A percentile compares a stretch with the other conserved stretches of the same genome.
These are phyloP conservation scores for Anthracocystis setariae DNA, from an alignment of 1,284 basidiomycete species.

Conservation along the genomic window DNA sequence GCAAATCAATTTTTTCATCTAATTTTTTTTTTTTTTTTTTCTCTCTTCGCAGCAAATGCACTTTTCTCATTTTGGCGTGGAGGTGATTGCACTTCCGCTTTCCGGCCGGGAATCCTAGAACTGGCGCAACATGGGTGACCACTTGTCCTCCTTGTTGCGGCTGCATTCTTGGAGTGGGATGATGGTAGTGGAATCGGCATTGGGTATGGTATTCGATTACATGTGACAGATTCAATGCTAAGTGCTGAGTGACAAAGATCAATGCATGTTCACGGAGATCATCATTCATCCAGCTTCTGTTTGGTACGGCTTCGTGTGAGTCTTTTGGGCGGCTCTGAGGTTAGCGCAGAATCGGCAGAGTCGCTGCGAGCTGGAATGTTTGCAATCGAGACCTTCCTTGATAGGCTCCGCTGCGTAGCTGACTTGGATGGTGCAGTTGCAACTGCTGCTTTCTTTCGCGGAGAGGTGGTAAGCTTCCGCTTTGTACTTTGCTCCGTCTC, in stretches of 20 bases:
- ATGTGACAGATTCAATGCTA: neutral
- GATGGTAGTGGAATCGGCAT: too few species aligned
- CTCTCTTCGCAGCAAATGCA: neutral
- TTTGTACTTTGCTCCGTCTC: neutral
- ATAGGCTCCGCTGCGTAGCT: slow-evolving; percentile 3
- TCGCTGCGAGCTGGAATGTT: slow-evolving; percentile 14
- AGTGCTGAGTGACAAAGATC: neutral
- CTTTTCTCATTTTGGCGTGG: slow-evolving; percentile 9
- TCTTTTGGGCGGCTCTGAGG: slow-evolving; percentile 21
- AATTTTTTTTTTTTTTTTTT: slow-evolving; percentile 8
- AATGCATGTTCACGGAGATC: neutral
- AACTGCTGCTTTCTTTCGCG: slow-evolving; percentile 7
- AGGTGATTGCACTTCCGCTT: slow-evolving; percentile 7
- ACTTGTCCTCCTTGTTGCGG: too few species aligned
- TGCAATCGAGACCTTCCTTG: slow-evolving; percentile 7
- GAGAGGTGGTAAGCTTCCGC: slow-evolving; percentile 4
- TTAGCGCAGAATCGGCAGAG: slow-evolving; percentile 6
- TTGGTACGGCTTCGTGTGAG: slow-evolving; percentile 40
- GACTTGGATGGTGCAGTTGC: neutral
- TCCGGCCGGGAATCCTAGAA: slow-evolving; percentile 17
- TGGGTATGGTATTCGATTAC: too few species aligned
- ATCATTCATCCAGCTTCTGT: slow-evolving; percentile 29
- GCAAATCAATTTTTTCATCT: slow-evolving; percentile 10
- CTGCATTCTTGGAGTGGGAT: too few species aligned
- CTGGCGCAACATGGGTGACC: too few species aligned